Evolutionary conservation across 257 asterid genomes (phyloP).

Genomic region (Solanum arcanum): DNA sequence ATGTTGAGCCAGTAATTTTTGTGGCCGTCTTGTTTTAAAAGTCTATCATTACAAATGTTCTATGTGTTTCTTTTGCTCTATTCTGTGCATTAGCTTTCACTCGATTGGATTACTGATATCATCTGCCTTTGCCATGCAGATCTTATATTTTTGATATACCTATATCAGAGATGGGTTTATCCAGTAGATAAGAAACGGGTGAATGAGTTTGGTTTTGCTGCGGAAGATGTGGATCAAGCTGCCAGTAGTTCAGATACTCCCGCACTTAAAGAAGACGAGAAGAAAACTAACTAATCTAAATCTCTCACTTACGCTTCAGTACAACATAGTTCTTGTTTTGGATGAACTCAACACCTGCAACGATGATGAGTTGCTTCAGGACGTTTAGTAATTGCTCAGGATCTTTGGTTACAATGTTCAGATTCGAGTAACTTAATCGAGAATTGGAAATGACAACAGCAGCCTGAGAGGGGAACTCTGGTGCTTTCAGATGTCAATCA

Average conservation of each 20-base stretch:
- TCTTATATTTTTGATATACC: slow-evolving; percentile 73
- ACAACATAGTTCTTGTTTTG: not conserved
- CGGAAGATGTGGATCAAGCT: slow-evolving; percentile 60
- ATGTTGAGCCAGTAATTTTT: not conserved
- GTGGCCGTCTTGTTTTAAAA: not conserved
- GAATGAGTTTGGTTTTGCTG: slow-evolving; percentile 87
- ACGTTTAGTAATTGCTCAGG: not conserved
- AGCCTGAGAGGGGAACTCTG: not conserved
- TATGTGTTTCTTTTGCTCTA: not conserved
- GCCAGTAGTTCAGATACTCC: slow-evolving; percentile 17
- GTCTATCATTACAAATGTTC: not conserved
- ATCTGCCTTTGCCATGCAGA: slow-evolving; percentile 40
- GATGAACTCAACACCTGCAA: not conserved
- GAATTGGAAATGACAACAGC: not conserved
- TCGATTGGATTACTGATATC: not conserved
- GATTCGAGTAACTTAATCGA: not conserved
- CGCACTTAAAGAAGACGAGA: slow-evolving; percentile 48
- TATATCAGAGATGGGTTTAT: slow-evolving; percentile 82
- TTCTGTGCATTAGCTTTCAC: not conserved
- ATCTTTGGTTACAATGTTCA: not conserved
- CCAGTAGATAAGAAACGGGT: slow-evolving; percentile 93
- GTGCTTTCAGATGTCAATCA: not conserved
- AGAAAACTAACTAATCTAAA: slow-evolving; percentile 67
- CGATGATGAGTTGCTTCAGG: not conserved
- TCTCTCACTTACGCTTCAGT: not conserved